Evolutionary conservation across 495 filamentous ascomycete genomes (phyloP), one percentile per base, ranked within the genome.

Genomic region (Penicillium cataractarum): DNA sequence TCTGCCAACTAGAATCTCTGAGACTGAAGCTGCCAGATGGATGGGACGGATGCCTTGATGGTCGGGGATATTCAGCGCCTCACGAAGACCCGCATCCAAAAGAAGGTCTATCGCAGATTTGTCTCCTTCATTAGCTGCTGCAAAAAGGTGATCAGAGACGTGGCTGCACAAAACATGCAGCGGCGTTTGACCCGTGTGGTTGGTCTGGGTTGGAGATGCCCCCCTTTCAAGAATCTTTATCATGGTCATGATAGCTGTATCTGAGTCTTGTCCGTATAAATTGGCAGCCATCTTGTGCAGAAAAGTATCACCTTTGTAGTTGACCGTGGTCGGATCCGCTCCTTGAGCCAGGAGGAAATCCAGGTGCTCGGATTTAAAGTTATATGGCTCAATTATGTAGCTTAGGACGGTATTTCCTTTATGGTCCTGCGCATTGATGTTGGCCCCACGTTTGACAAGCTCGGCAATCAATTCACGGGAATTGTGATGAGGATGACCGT

Each of bases 21-120:
- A 78, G 7, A 61, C 40, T 0, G 64, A 67, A 3, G 74, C 70
- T 42, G 76, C 75, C 8, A 80, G 62, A 55, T 46, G 40, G 19
- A 46, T 46, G 10, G 40, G 40, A 22, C 19, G 40, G 22, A 46
- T 46, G 2, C 40, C 40, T 19, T 46, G 40, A 12, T 46, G 21
- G 40, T 46, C 40, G 19, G 40, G 10, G 22, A 46, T 10, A 22
- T 46, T 46, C 40, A 46, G 40, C 12, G 19, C 40, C 1, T 46
- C n/a, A 8, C 21, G 40, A 9, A 46, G 40, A 9, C 40, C 40
- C 1, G 40, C 40, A 22, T 46, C 40, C 4, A 46, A 46, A 21
- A 46, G 21, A 6, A 46, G 21, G 19, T 46, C 40, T 8, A 46
- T 46, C 19, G 40, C 40, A 22, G 21, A 46, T 46, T 46, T 46